Evolutionary conservation across 139 green algal species (phyloP).

Genomic region (Chlorella ohadii): DNA sequence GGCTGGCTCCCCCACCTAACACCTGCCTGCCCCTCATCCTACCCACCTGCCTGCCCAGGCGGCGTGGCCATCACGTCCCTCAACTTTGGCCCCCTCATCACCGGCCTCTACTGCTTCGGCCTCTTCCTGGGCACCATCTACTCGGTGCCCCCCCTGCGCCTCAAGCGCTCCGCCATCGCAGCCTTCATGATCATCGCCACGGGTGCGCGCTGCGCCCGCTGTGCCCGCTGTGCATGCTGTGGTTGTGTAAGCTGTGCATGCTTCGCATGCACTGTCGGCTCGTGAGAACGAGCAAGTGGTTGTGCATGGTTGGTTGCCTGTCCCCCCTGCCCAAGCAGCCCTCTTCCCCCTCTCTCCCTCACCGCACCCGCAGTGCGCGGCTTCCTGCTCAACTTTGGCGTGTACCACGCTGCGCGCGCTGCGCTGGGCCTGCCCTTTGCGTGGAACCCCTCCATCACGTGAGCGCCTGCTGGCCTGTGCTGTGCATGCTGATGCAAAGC

Average conservation of each 20-base stretch:
- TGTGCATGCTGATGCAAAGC: neutral
- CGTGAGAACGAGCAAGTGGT: too few relatives aligned
- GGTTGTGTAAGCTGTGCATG: too few relatives aligned
- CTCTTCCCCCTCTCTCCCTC: neutral
- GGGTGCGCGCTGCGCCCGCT: neutral
- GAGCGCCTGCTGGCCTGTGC: neutral
- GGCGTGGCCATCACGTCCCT: slow-evolving; percentile 79
- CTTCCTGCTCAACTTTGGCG: slow-evolving; percentile 99
- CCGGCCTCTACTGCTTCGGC: slow-evolving; percentile 89
- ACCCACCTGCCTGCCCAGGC: neutral
- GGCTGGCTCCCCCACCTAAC: too few relatives aligned
- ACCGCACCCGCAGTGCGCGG: slow-evolving; percentile 76
- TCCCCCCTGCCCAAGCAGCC: neutral
- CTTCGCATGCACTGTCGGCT: too few relatives aligned
- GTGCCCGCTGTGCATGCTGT: neutral
- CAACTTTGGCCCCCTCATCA: slow-evolving; percentile 94
- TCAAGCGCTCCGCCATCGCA: slow-evolving; percentile 94
- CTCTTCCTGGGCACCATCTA: slow-evolving; percentile 97
- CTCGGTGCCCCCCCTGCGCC: slow-evolving; percentile 92
- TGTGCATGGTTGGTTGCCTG: too few relatives aligned
- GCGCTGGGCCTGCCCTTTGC: slow-evolving; percentile 90
- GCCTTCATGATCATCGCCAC: slow-evolving; percentile 99
- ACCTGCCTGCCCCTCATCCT: neutral
- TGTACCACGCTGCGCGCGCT: slow-evolving; percentile 95
- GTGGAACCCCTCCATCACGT: slow-evolving; percentile 89